Evolutionary conservation across 2,329 filamentous ascomycete genomes (phyloP), one percentile per base, ranked within the genome.

Genomic region (Claviceps africana): DNA sequence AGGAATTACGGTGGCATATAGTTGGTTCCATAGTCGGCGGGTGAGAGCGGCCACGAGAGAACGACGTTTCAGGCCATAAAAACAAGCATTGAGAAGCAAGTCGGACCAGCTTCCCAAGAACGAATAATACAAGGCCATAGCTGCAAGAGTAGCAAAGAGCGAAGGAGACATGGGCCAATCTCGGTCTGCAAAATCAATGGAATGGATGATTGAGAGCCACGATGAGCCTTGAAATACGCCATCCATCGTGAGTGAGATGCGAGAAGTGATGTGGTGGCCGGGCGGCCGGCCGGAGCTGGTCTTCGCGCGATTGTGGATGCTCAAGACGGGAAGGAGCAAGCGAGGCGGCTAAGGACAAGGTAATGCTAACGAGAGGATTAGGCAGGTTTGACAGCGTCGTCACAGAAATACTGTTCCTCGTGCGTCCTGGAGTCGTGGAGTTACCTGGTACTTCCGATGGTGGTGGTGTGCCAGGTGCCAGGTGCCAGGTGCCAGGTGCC

Each of bases 211-310:
- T 28, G 50, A 48, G 35, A 54, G 50, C 57, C 59, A 60, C 48
- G 57, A 55, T 53, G 60, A 62, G 37, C 57, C 56, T 48, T 58
- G 55, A n/a, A 55, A 56, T 53, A 63, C 50, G 21, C 58, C 53
- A 56, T 66, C 61, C 64, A 65, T 64, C 51, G 49, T 52, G 21
- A 11, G 13, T 21, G 30, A 44, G 19, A 35, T 19, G 39, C 10
- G 9, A 28, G 35, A 42, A 9, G 19, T 10, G 40, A 10, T 21
- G 40, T 10, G 21, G 22, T 22, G 19, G n/a, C n/a, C 4, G 19
- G 9, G 39, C 19, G 40, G n/a, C n/a, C n/a, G n/a, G n/a, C n/a
- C n/a, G n/a, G n/a, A n/a, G n/a, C n/a, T n/a, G n/a, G n/a, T n/a
- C n/a, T n/a, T n/a, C n/a, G n/a, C 19, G 11, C 39, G 7, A 42